phyloP scores from a whole-genome alignment of 768 basidiomycete genomes.

The Phaeotremella fagi region DNA sequence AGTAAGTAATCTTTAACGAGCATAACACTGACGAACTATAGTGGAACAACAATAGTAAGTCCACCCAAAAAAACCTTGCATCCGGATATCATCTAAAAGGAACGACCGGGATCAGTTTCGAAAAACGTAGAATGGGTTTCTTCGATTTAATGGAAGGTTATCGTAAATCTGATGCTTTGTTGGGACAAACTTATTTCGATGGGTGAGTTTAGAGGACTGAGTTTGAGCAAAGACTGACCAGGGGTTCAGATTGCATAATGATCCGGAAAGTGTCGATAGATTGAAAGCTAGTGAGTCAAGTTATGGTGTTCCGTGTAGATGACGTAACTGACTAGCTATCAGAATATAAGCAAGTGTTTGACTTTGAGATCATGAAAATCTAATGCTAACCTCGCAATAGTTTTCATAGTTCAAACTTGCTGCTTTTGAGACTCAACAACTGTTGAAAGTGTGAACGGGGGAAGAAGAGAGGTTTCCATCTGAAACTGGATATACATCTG shows the following conservation, averaged over 20 bases:
- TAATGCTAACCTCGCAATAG: constrained; percentile 14
- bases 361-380: not conserved
- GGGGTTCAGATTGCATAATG: constrained; percentile 30
- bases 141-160: constrained; percentile 48
- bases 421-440: constrained; percentile 33
- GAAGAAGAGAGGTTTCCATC: too few relatives aligned
- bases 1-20: not conserved
- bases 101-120: constrained; percentile 25
- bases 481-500: too few relatives aligned
- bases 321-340: too few relatives aligned
- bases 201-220: constrained; percentile 11
- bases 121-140: constrained; percentile 47
- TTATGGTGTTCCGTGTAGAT: not conserved
- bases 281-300: constrained; percentile 24
- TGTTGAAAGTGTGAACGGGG: too few relatives aligned
- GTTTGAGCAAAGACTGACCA: not conserved
- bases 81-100: not conserved
- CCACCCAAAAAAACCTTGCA: not conserved
- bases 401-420: constrained; percentile 35
- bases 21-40: not conserved
- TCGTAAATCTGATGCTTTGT: constrained; percentile 45
- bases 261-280: constrained; percentile 36
- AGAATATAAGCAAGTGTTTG: constrained; percentile 1
- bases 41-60: constrained; percentile 49
- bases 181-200: constrained; percentile 36